phyloP scores from a whole-genome alignment of 2,329 filamentous ascomycete genomes.

The Pestalotiopsis sp. region DNA sequence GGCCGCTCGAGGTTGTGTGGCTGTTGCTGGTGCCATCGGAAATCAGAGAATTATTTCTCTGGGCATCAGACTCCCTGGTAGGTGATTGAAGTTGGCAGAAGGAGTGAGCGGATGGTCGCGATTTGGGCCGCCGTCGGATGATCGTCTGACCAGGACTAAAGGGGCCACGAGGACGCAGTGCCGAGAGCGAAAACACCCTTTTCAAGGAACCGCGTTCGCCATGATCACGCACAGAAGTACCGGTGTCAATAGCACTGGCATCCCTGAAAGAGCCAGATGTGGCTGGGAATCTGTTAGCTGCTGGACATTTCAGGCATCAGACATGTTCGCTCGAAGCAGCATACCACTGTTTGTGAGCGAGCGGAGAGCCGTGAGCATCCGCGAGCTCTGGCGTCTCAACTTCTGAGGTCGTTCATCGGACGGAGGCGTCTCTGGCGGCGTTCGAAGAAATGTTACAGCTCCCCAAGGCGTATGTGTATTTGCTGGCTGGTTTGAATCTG shows the following conservation, averaged over 20 bases:
- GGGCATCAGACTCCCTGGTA: conserved; percentile 22
- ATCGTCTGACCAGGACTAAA: conserved; percentile 41
- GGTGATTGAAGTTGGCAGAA: conserved; percentile 29
- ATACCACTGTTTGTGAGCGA: conserved; percentile 40
- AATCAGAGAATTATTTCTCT: conserved; percentile 17
- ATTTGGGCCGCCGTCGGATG: conserved; percentile 40
- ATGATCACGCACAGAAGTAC: conserved; percentile 15
- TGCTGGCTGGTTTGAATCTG: conserved; percentile 11
- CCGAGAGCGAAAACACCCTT: conserved; percentile 39
- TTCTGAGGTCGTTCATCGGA: conserved; percentile 33
- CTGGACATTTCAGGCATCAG: background rate
- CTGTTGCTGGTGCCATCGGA: conserved; percentile 27
- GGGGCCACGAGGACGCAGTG: conserved; percentile 32
- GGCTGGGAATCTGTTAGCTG: background rate
- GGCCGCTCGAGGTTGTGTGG: conserved; percentile 26
- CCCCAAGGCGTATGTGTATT: conserved; percentile 9
- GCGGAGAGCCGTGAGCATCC: conserved; percentile 40
- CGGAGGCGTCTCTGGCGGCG: conserved; percentile 22
- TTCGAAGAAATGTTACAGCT: background rate
- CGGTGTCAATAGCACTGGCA: background rate
- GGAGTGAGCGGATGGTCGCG: conserved; percentile 35
- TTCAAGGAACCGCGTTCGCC: conserved; percentile 23
- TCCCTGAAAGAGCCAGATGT: conserved; percentile 7
- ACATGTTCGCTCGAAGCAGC: conserved; percentile 7
- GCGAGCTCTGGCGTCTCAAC: conserved; percentile 39